Conservation (phyloP, 1,139 yeast genomes). For the Yamadazyma friedrichii region DNA sequence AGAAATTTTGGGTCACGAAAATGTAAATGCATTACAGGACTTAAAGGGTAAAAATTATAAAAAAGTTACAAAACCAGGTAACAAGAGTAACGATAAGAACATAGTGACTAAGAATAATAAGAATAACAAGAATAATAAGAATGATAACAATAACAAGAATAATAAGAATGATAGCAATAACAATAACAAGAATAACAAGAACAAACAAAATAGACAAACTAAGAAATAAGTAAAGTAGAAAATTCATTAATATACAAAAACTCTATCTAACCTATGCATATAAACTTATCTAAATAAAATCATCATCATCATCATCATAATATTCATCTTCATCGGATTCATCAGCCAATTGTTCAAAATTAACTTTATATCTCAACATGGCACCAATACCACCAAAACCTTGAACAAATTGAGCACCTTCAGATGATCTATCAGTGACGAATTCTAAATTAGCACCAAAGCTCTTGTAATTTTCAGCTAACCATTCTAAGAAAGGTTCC, state of each 20-base stretch:
- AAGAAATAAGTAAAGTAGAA: neutral
- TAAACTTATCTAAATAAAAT: constrained; percentile 34
- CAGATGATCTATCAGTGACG: constrained; percentile 93
- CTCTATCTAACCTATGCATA: constrained; percentile 2
- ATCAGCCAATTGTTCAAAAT: constrained; percentile 90
- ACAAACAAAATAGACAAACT: neutral
- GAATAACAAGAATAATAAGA: constrained; percentile 1
- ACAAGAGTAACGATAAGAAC: constrained; percentile 4
- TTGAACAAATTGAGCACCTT: constrained; percentile 96
- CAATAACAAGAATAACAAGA: neutral
- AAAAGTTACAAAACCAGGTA: constrained; percentile 12
- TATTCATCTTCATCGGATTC: constrained; percentile 87
- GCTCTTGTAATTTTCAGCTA: constrained; percentile 91
- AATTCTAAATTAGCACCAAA: constrained; percentile 95
- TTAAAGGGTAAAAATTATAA: constrained; percentile 39
- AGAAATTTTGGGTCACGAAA: constrained; percentile 68
- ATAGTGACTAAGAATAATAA: constrained; percentile 15
- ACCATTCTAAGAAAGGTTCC: constrained; percentile 89
- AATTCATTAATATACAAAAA: constrained; percentile 3
- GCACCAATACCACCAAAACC: constrained; percentile 99
- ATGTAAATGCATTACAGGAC: constrained; percentile 68
- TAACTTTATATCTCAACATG: constrained; percentile 89
- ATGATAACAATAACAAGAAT: neutral
- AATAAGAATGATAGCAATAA: constrained; percentile 12
- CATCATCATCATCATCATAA: constrained; percentile 71